A percentile compares a stretch with the other conserved stretches of the same genome.
Conservation (phyloP, 2,329 filamentous ascomycete species). For the Pseudofabraea citricarpa region DNA sequence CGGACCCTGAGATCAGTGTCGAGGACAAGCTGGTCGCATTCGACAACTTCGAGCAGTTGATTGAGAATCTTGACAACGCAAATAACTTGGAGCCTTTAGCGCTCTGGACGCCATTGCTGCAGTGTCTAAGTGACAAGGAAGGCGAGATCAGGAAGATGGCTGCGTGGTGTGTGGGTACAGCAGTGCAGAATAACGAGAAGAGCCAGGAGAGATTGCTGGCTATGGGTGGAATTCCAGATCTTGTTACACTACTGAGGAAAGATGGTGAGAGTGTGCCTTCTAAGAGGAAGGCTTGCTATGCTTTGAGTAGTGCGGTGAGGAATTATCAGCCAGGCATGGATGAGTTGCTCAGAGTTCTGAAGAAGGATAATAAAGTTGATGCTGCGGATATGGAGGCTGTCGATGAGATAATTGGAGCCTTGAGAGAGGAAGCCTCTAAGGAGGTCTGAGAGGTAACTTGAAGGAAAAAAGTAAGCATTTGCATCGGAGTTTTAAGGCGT, state of each 20-base stretch:
- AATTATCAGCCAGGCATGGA: slow-evolving; percentile 87
- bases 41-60: slow-evolving; percentile 91
- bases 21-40: slow-evolving; percentile 79
- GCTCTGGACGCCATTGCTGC: slow-evolving; percentile 78
- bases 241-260: slow-evolving; percentile 61
- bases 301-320: slow-evolving; percentile 77
- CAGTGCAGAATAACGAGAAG: slow-evolving; percentile 91
- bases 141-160: slow-evolving; percentile 75
- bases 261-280: slow-evolving; percentile 58
- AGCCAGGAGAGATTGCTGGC: slow-evolving; percentile 68
- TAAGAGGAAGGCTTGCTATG: slow-evolving; percentile 83
- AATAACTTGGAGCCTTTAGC: slow-evolving; percentile 81
- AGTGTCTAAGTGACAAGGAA: slow-evolving; percentile 63
- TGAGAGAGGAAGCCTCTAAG: slow-evolving; percentile 47
- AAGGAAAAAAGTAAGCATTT: too few species aligned
- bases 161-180: slow-evolving; percentile 91
- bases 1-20: slow-evolving; percentile 57
- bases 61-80: slow-evolving; percentile 92
- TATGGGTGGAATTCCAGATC: slow-evolving; percentile 61
- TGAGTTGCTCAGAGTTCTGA: slow-evolving; percentile 55
- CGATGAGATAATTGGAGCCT: slow-evolving; percentile 64
- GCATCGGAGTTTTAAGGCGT: too few species aligned
- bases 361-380: slow-evolving; percentile 60
- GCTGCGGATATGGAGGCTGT: slow-evolving; percentile 84
- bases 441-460: background rate